Percentiles rank a stretch among this genome's conserved stretches.
Evolutionary conservation across 805 yeast genomes (phyloP).

Genomic region (Candida ortonii): DNA sequence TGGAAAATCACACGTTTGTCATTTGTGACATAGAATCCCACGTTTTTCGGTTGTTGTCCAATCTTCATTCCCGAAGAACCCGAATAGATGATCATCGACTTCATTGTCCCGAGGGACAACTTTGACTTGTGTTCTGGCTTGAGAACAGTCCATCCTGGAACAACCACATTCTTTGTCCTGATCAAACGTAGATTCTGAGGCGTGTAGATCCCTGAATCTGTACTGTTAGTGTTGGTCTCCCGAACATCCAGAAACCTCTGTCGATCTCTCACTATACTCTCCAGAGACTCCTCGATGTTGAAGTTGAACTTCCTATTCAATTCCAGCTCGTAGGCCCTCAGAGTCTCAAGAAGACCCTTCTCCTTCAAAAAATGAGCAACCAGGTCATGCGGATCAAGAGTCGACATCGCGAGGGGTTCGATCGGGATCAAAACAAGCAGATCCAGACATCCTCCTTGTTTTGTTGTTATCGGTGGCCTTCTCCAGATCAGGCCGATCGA

Average conservation of each 20-base stretch:
- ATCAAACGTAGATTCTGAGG: conserved; percentile 26
- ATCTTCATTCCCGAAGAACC: conserved; percentile 14
- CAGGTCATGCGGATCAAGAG: conserved; percentile 29
- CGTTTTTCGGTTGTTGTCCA: conserved; percentile 1
- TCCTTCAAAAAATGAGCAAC: conserved; percentile 59
- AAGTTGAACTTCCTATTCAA: conserved; percentile 33
- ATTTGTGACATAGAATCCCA: conserved; percentile 29
- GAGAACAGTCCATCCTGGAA: conserved; percentile 29
- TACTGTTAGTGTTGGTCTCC: conserved; percentile 5
- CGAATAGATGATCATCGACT: conserved; percentile 28
- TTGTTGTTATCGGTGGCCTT: no score
- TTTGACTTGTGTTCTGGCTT: conserved; percentile 13
- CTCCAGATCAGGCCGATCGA: no score
- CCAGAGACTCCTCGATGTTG: conserved; percentile 35
- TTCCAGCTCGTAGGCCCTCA: conserved; percentile 47
- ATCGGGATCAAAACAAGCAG: no score
- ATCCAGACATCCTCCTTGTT: no score
- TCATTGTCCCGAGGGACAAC: conserved; percentile 16
- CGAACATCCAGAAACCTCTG: conserved; percentile 25
- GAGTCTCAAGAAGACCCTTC: conserved; percentile 46
- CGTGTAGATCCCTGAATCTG: conserved; percentile 14
- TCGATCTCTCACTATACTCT: conserved; percentile 36
- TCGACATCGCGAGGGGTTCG: background rate
- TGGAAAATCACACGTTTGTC: conserved; percentile 26
- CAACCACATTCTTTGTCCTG: conserved; percentile 12